Evolutionary conservation across 1,139 yeast species (phyloP), one percentile per base, ranked within the genome.

Genomic region (Kurtzmaniella quercitrusa): DNA sequence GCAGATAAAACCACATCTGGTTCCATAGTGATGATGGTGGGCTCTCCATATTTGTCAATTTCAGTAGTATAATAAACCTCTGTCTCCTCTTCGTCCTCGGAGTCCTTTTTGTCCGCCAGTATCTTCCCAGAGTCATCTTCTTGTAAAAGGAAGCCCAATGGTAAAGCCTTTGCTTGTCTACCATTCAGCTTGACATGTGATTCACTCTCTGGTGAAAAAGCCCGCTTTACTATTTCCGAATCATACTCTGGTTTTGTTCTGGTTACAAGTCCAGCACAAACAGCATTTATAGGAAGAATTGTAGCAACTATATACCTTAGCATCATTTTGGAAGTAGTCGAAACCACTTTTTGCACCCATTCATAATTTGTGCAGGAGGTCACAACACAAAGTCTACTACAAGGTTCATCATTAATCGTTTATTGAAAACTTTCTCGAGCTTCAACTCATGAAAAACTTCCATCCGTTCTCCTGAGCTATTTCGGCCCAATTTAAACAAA

Each of bases 1-100:
- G 45, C 35, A 17, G 33, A 33, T 14, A 17, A 20, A 2, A 36
- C 18, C 20, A 22, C 33, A 2, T 22, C 32, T 3, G 38, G 38
- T n/a, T 7, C n/a, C 11, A n/a, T 14, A 9, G 30, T 11, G 30
- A 4, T 14, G 5, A 5, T 26, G n/a, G n/a, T n/a, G n/a, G n/a
- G n/a, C n/a, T 26, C 30, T 12, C 30, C 30, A 15, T 32, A 15
- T 32, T 11, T 32, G 15, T 32, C 34, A 4, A 32, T 18, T 32
- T 26, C 30, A n/a, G n/a, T n/a, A n/a, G n/a, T n/a, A n/a, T n/a
- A n/a, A n/a, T n/a, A n/a, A n/a, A n/a, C n/a, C n/a, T n/a, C n/a
- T n/a, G n/a, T n/a, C n/a, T 26, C 30, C 30, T 26, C 30, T 12
- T 26, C 30, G 30, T 5, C n/a, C 9, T 26, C n/a, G 5, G 9